Evolutionary conservation across 2,329 filamentous ascomycete genomes (phyloP).

Genomic region (Remersonia thermophila): DNA sequence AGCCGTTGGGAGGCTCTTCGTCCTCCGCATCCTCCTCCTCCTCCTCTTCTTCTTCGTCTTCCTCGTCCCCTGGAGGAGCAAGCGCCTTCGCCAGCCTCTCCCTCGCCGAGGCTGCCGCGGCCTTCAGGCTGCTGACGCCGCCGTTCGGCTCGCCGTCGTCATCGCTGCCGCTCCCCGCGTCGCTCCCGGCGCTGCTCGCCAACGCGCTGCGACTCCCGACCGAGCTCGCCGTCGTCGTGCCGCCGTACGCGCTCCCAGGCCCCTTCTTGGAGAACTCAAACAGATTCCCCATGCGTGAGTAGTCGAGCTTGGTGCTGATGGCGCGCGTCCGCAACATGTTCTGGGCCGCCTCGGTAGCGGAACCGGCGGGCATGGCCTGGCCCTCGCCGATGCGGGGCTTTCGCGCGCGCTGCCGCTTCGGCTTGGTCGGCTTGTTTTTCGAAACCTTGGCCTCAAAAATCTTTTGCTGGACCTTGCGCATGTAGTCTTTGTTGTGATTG

Average conservation of each 20-base stretch:
- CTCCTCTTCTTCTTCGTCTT: slow-evolving; percentile 10
- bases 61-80: slow-evolving; percentile 5
- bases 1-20: background rate
- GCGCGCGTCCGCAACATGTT: slow-evolving; percentile 55
- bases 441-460: slow-evolving; percentile 60
- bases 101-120: background rate
- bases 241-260: slow-evolving; percentile 37
- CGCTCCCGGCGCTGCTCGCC: slow-evolving; percentile 22
- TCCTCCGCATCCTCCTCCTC: slow-evolving; percentile 7
- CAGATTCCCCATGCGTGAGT: slow-evolving; percentile 47
- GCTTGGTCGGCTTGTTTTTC: slow-evolving; percentile 35
- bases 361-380: slow-evolving; percentile 52
- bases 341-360: slow-evolving; percentile 56
- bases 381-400: slow-evolving; percentile 51
- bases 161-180: slow-evolving; percentile 19
- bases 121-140: background rate
- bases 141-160: slow-evolving; percentile 13
- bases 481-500: slow-evolving; percentile 86
- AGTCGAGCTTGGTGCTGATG: slow-evolving; percentile 66
- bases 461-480: slow-evolving; percentile 77
- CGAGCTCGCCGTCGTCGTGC: slow-evolving; percentile 7
- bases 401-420: slow-evolving; percentile 36
- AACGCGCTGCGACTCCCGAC: slow-evolving; percentile 11
- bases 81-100: slow-evolving; percentile 4
- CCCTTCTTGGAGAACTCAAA: slow-evolving; percentile 37